Evolutionary conservation across 257 asterid species (phyloP).

Genomic region (Nicotiana attenuata): DNA sequence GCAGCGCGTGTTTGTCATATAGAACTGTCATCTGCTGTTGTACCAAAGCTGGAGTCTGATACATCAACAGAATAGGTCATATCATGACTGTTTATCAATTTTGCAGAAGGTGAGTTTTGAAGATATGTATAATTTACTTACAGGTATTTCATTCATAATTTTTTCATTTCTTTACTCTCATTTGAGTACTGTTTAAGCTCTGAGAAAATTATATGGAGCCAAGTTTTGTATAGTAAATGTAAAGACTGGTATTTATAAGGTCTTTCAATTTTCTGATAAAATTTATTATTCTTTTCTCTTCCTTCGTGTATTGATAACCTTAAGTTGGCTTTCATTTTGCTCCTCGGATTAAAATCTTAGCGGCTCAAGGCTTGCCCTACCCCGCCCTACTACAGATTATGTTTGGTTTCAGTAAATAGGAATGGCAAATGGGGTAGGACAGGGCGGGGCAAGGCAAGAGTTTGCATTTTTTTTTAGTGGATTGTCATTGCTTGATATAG

Average conservation of each 20-base stretch:
- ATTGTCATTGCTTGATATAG: no score
- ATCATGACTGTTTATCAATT: constrained; percentile 5
- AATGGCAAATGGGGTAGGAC: no score
- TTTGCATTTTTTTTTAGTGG: no score
- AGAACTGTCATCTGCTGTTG: constrained; percentile 38
- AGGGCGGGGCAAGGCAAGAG: no score
- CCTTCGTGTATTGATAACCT: not conserved
- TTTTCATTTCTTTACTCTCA: not conserved
- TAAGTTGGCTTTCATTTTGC: no score
- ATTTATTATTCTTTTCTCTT: not conserved
- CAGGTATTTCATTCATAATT: no score
- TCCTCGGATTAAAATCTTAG: no score
- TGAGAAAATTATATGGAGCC: not conserved
- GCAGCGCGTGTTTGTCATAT: constrained; percentile 44
- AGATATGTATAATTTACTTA: not conserved
- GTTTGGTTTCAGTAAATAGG: no score
- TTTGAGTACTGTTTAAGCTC: constrained; percentile 4
- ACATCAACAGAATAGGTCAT: constrained; percentile 8
- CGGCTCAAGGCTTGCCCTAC: no score
- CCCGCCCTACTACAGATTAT: no score
- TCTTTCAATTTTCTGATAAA: not conserved
- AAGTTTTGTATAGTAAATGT: not conserved
- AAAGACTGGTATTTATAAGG: not conserved
- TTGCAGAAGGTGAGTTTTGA: constrained; percentile 12
- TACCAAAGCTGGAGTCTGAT: constrained; percentile 30